Evolutionary conservation across 2,329 filamentous ascomycete species (phyloP).

Genomic region (Cercospora sp.): DNA sequence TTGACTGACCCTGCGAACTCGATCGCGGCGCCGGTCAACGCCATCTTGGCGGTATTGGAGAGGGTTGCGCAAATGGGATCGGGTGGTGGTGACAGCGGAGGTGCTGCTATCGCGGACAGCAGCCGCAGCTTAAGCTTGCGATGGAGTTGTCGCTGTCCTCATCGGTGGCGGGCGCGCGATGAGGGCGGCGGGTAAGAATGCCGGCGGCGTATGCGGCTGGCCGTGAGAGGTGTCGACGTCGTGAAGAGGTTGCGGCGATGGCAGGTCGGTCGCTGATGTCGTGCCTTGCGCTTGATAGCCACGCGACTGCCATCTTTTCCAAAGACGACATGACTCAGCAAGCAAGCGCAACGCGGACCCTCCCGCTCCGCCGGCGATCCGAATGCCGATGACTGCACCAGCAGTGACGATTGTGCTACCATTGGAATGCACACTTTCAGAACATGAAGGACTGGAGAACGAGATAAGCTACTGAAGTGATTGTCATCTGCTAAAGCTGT

Average conservation of each 20-base stretch:
- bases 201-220: not conserved
- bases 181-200: not conserved
- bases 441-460: not conserved
- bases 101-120: slow-evolving; percentile 11
- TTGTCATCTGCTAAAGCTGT: not conserved
- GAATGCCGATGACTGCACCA: not conserved
- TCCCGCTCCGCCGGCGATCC: not conserved
- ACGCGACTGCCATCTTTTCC: slow-evolving; percentile 3
- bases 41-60: slow-evolving; percentile 12
- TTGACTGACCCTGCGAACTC: slow-evolving; percentile 20
- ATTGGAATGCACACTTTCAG: not conserved
- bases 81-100: slow-evolving; percentile 5
- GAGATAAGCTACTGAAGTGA: not conserved
- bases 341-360: not conserved
- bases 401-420: not conserved
- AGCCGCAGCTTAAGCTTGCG: slow-evolving; percentile 23
- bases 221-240: not conserved
- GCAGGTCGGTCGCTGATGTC: not conserved
- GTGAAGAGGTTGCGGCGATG: not conserved
- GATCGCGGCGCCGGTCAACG: slow-evolving; percentile 19
- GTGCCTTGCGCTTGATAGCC: not conserved
- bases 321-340: not conserved
- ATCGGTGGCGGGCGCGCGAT: slow-evolving; percentile 12
- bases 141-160: slow-evolving; percentile 12
- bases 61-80: not conserved